Evolutionary conservation across 2,329 filamentous ascomycete genomes (phyloP).

Genomic region (Aspergillus sp.): DNA sequence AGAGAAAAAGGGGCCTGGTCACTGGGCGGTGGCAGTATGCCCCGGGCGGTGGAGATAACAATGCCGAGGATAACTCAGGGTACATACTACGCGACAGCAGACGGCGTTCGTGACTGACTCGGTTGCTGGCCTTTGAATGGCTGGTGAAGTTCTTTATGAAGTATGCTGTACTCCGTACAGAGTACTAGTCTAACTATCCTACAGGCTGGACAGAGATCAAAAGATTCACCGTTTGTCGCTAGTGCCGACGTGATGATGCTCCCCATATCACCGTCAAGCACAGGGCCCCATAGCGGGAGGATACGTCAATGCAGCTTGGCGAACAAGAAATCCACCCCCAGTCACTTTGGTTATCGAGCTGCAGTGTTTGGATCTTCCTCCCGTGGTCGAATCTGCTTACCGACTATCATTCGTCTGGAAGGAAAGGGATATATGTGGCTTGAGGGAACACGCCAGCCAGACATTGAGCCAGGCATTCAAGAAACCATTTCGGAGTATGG

Average conservation of each 20-base stretch:
- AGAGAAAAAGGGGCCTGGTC: conserved; percentile 8
- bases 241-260: background rate
- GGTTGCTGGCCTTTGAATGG: background rate
- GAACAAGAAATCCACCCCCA: background rate
- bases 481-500: too few species aligned
- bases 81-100: too few species aligned
- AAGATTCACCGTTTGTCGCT: background rate
- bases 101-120: background rate
- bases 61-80: too few species aligned
- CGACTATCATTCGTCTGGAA: too few species aligned
- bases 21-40: background rate
- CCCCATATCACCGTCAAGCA: background rate
- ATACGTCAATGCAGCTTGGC: background rate
- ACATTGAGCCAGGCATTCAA: too few species aligned
- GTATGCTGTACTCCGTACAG: too few species aligned
- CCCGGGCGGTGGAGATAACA: background rate
- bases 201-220: background rate
- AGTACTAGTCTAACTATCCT: background rate
- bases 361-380: too few species aligned
- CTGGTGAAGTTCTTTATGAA: too few species aligned
- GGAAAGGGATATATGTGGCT: too few species aligned
- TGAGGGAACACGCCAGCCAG: too few species aligned
- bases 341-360: too few species aligned
- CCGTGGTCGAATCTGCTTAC: too few species aligned
- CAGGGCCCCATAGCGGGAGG: background rate